phyloP scores from a whole-genome alignment of 257 asterid genomes.

The Echites panduratus region DNA sequence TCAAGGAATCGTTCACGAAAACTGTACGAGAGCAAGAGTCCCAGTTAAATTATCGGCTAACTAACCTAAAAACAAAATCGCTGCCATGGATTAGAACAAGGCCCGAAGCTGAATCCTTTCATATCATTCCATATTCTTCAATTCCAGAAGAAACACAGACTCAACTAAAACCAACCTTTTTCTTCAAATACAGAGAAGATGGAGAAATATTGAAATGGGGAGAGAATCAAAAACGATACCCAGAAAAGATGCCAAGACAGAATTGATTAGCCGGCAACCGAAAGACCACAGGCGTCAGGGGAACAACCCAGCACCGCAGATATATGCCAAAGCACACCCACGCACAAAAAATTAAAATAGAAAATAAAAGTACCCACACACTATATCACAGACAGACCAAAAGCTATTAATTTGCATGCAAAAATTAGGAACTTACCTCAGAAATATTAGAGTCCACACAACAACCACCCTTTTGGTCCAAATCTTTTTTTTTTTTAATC shows the following conservation, averaged over 20 bases:
- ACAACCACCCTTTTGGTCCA: slow-evolving; percentile 12
- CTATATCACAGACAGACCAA: background rate
- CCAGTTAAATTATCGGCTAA: background rate
- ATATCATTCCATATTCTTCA: slow-evolving; percentile 16
- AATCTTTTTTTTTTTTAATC: too few relatives aligned
- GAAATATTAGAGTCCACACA: slow-evolving; percentile 10
- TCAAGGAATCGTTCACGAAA: background rate
- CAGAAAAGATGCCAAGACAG: slow-evolving; percentile 6
- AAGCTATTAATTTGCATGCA: slow-evolving; percentile 4
- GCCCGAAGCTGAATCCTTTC: slow-evolving; percentile 15
- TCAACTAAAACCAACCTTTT: slow-evolving; percentile 5
- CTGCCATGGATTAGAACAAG: slow-evolving; percentile 10
- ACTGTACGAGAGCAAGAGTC: background rate
- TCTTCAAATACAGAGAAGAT: slow-evolving; percentile 13
- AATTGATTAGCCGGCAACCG: slow-evolving; percentile 4
- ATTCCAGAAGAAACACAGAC: slow-evolving; percentile 12
- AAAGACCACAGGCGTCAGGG: slow-evolving; percentile 1
- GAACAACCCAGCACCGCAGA: slow-evolving; percentile 13
- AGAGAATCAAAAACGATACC: background rate
- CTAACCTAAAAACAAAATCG: background rate
- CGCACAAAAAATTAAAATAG: background rate
- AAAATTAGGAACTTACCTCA: slow-evolving; percentile 21
- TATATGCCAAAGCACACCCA: slow-evolving; percentile 14
- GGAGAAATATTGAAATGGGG: slow-evolving; percentile 5
- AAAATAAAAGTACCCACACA: background rate